Base-by-base conservation (phyloP, 371 early-diverging fungal species). In the Mortierella sp. region DNA sequence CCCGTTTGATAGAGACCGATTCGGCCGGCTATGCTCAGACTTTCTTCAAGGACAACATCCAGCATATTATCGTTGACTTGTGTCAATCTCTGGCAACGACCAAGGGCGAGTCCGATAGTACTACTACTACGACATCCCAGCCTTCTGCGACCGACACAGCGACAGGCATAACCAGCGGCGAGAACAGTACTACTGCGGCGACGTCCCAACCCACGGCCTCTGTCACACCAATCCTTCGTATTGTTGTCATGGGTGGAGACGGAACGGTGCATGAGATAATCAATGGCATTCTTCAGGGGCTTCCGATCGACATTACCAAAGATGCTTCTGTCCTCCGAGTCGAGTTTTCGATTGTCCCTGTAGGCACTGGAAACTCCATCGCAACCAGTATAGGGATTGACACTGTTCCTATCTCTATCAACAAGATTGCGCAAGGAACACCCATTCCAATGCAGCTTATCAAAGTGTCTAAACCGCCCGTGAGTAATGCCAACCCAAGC, bases 351-450 rank as follows among this genome's bases (percentile, higher is more conserved):
- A 48, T 72, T 19, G 13, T 66, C 16, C 72, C 72, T 9, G 12
- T 39, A 0, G 72, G 72, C 3, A 72, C 67, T 21, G 72, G 72
- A 16, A 72, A 72, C 28, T 60, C 72, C 27, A 72, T 72, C 12
- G 61, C 72, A 2, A 66, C 72, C 24, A 72, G 72, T 31, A 58
- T 66, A 22, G 67, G 62, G 17, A 49, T 66, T 22, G 24, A 25
- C 7, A 60, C 24, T 8, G 58, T 54, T 9, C 49, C 53, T n/a
- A 62, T 54, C 13, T 66, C 67, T 14, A n/a, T 72, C 7, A 55
- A 61, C 25, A 49, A 62, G 6, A 58, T 62, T 47, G 48, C 57
- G 16, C 40, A 44, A 7, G 49, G 55, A 13, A 54, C 37, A 2
- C 21, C 50, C 3, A 16, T 31, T 9, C 62, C 72, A 1, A n/a